Conservation (phyloP, 495 filamentous ascomycete species). For the Aspergillus ostianus region DNA sequence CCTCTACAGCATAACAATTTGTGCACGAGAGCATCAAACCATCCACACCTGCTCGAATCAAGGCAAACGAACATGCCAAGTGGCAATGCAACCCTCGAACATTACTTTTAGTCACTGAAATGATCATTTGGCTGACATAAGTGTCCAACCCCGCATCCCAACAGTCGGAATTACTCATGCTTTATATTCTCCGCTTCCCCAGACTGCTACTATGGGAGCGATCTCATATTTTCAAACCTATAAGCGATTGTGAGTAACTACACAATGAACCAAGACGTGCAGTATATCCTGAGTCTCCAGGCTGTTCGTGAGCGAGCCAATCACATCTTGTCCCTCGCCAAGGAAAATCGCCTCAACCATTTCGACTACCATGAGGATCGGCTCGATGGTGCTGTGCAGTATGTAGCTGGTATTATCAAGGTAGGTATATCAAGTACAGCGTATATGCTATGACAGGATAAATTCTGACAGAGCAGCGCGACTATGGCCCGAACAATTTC, state of each 20-base stretch:
- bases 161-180: background rate
- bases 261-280: conserved; percentile 25
- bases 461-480: conserved; percentile 33
- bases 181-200: conserved; percentile 2
- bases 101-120: conserved; percentile 11
- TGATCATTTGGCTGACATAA: conserved; percentile 5
- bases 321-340: conserved; percentile 28
- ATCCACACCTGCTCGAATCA: background rate
- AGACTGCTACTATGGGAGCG: background rate
- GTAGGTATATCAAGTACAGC: conserved; percentile 15
- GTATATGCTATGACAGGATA: background rate
- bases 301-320: conserved; percentile 36
- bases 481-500: conserved; percentile 52
- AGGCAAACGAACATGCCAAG: background rate
- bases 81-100: background rate
- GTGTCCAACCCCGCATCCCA: conserved; percentile 8
- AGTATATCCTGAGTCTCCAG: conserved; percentile 34
- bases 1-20: too few relatives aligned
- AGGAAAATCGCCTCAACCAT: conserved; percentile 29
- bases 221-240: background rate
- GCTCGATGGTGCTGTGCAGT: conserved; percentile 31
- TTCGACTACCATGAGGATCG: conserved; percentile 32
- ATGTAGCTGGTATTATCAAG: conserved; percentile 33
- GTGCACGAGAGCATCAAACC: background rate
- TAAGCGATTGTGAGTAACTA: background rate